phyloP scores from a whole-genome alignment of 192 early-diverging fungal genomes.

The Gonapodya sp. region DNA sequence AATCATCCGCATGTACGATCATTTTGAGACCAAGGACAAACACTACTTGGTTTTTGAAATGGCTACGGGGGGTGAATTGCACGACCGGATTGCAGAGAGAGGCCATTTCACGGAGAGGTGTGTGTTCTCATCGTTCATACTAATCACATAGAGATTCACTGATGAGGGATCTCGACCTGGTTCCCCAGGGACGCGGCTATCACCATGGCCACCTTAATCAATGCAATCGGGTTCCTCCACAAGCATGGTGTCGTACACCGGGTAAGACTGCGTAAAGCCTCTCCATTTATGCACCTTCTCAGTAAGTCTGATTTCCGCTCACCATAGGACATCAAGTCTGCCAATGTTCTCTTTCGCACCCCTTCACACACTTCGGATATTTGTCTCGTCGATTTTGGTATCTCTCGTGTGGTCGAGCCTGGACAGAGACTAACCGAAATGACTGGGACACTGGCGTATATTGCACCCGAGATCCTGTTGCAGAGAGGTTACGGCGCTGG shows the following conservation, averaged over 20 bases:
- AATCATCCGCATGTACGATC: neutral
- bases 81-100: neutral
- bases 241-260: neutral
- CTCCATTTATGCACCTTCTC: neutral
- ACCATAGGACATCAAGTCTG: neutral
- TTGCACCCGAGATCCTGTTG: neutral
- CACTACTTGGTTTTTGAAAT: constrained; percentile 5
- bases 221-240: constrained; percentile 1
- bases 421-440: neutral
- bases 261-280: neutral
- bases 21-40: constrained; percentile 11
- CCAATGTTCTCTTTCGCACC: neutral
- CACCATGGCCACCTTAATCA: constrained; percentile 4
- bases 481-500: neutral
- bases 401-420: neutral
- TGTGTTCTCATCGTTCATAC: too few species aligned
- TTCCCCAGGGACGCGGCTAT: constrained; percentile 5
- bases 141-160: too few species aligned
- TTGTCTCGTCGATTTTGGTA: constrained; percentile 1
- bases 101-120: neutral
- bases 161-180: neutral
- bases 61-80: constrained; percentile 2
- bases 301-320: neutral
- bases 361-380: neutral
- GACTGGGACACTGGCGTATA: constrained; percentile 2